These are phyloP conservation scores for Magnaporthiopsis incrustans DNA, from an alignment of 2,329 filamentous ascomycete species.

Conservation along the genomic window DNA sequence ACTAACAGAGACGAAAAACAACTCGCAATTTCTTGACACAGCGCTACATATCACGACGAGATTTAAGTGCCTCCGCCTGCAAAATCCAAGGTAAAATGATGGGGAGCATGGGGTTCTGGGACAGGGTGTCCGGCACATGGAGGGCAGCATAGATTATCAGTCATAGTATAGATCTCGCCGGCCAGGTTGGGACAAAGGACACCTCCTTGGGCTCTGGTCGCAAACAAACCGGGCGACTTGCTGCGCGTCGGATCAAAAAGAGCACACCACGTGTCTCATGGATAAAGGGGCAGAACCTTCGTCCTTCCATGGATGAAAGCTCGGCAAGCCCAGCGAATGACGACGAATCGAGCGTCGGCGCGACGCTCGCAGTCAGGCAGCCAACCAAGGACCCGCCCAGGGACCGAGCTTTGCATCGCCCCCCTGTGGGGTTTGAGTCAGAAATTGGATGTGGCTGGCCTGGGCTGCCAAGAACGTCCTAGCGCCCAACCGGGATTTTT, in stretches of 20 bases:
- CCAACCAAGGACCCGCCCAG: not conserved
- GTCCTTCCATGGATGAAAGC: not conserved
- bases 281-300: not conserved
- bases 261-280: not conserved
- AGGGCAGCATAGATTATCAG: not conserved
- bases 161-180: not conserved
- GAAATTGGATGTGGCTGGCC: not conserved
- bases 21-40: not conserved
- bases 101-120: not conserved
- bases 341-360: not conserved
- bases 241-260: not conserved
- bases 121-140: not conserved
- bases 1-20: not conserved
- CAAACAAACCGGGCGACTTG: not conserved
- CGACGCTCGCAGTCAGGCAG: not conserved
- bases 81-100: not conserved
- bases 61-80: not conserved
- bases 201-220: not conserved
- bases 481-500: not conserved
- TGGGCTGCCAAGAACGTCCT: not conserved
- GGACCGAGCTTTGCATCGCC: not conserved
- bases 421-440: not conserved
- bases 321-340: not conserved
- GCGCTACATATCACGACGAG: not conserved
- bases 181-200: not conserved